These are phyloP conservation scores for Botryotinia narcissicola DNA, from an alignment of 2,329 filamentous ascomycete species.

Conservation along the genomic window DNA sequence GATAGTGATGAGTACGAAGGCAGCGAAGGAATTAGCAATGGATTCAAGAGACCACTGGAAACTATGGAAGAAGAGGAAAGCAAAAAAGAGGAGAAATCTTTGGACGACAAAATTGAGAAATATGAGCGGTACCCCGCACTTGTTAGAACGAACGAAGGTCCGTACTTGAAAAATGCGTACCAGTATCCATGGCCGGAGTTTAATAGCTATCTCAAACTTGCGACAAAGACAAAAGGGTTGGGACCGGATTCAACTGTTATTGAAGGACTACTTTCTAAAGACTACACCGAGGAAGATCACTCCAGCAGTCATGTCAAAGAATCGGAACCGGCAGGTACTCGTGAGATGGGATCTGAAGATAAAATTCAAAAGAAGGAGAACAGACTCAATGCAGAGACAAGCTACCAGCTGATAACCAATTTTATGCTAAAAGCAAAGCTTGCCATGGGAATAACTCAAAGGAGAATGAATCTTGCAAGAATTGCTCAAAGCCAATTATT, in stretches of 20 bases:
- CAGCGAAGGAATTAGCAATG: neutral
- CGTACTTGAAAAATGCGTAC: neutral
- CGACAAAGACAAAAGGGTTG: neutral
- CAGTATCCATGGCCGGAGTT: neutral
- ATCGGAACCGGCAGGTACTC: no score
- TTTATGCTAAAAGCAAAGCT: neutral
- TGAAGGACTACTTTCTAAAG: neutral
- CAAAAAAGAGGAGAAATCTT: neutral
- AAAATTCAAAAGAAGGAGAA: neutral
- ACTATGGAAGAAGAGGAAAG: neutral
- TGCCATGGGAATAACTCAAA: neutral
- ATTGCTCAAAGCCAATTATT: neutral
- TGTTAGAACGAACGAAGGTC: neutral
- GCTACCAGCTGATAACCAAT: neutral
- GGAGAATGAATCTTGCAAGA: neutral
- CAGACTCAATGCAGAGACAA: no score
- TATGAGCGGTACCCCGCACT: neutral
- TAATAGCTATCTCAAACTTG: neutral
- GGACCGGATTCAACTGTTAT: neutral
- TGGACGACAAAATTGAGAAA: neutral
- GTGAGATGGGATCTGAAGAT: no score
- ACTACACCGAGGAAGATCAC: neutral
- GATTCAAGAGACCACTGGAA: neutral
- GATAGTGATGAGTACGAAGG: neutral
- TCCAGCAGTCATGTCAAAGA: neutral